These are phyloP conservation scores for Pseudomonodictys pantanalensis DNA, from an alignment of 495 filamentous ascomycete genomes.

Conservation along the genomic window DNA sequence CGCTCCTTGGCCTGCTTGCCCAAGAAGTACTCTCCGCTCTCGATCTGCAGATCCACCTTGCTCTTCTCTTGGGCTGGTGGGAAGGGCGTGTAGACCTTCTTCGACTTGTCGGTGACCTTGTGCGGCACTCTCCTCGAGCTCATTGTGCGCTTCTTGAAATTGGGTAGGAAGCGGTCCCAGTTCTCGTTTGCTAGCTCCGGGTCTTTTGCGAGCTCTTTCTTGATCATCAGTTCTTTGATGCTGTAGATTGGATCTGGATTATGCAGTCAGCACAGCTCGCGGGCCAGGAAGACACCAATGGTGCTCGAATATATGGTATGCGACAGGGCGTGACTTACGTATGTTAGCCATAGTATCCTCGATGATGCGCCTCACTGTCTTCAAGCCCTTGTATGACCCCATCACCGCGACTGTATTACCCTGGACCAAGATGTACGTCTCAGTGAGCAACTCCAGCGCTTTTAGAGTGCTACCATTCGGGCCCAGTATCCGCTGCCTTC, in stretches of 20 bases:
- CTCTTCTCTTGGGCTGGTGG: slow-evolving; percentile 76
- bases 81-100: slow-evolving; percentile 88
- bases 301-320: no score
- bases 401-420: slow-evolving; percentile 93
- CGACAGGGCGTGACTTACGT: no score
- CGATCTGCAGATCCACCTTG: slow-evolving; percentile 97
- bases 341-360: slow-evolving; percentile 93
- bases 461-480: slow-evolving; percentile 83
- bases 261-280: no score
- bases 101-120: slow-evolving; percentile 88
- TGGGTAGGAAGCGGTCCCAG: slow-evolving; percentile 94
- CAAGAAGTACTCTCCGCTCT: slow-evolving; percentile 96
- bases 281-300: no score
- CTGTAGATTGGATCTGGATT: slow-evolving; percentile 89
- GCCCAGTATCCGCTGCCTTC: slow-evolving; percentile 86
- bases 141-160: slow-evolving; percentile 95
- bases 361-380: slow-evolving; percentile 85
- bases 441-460: slow-evolving; percentile 90
- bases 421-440: slow-evolving; percentile 92
- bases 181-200: slow-evolving; percentile 80
- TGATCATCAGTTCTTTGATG: slow-evolving; percentile 99
- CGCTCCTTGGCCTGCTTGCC: slow-evolving; percentile 87
- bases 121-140: slow-evolving; percentile 77
- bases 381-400: slow-evolving; percentile 87
- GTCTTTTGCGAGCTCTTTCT: slow-evolving; percentile 94